Evolutionary conservation across 2,329 filamentous ascomycete genomes (phyloP), one percentile per base, ranked within the genome.

Genomic region (Xylariomycetidae sp.): DNA sequence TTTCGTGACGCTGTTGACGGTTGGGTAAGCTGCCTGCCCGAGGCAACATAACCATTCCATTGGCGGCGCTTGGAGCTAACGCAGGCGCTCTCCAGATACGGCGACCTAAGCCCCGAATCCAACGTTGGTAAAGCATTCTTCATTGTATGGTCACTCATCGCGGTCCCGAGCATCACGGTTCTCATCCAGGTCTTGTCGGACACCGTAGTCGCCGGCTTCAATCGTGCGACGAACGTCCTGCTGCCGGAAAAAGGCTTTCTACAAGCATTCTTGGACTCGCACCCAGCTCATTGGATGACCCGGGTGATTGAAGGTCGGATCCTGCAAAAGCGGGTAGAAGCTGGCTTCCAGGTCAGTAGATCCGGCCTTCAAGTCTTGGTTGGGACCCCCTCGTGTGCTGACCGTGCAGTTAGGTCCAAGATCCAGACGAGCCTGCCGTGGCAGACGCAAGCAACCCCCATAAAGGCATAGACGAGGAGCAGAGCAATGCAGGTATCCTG

Each of bases 121-220:
- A 38, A 38, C 12, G 23, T 30, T 13, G 35, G 27, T n/a, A 38
- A 38, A 24, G 25, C 31, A 3, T 38, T 38, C 20, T 38, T 38
- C 22, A 30, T 38, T 24, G 31, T 34, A 15, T 38, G 31, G 35
- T 38, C 35, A 12, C 27, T 38, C 15, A 34, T 38, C 18, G 27
- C 31, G 8, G 31, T 38, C 5, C 35, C 31, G 10, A 34, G 25
- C 27, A 27, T 38, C 20, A 38, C 35, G 7, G 31, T 31, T 10
- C 27, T 38, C 20, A 38, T 38, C 31, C 31, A 38, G 20, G 35
- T 31, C 18, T 16, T 38, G 18, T 38, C 35, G 14, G 26, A 38
- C 18, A 38, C 35, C 2, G 35, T 38, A 3, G 30, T 37, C 6
- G 30, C 30, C 13, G 31, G 27, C 10, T 12, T 34, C 9, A 38